These are phyloP conservation scores for Capsicum chinense DNA, from an alignment of 257 asterid genomes.

Conservation along the genomic window DNA sequence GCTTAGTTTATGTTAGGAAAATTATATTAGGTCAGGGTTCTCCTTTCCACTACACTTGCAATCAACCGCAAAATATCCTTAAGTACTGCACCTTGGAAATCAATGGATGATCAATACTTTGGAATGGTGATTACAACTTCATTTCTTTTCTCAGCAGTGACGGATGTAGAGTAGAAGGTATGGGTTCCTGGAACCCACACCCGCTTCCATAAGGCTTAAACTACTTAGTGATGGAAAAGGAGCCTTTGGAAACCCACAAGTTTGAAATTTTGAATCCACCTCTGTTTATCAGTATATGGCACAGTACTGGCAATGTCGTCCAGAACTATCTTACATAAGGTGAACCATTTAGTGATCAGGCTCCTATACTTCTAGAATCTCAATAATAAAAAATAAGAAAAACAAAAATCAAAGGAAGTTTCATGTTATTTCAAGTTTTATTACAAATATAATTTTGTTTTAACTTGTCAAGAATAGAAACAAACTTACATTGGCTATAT, in stretches of 20 bases:
- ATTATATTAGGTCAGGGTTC: not conserved
- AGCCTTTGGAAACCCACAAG: too few species aligned
- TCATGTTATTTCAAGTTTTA: not conserved
- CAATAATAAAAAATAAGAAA: not conserved
- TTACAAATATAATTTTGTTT: not conserved
- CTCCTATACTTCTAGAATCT: not conserved
- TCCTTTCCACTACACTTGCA: not conserved
- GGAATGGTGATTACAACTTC: not conserved
- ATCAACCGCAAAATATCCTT: not conserved
- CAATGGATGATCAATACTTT: not conserved
- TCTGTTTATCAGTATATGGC: not conserved
- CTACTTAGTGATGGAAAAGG: too few species aligned
- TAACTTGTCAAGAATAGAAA: slow-evolving; percentile 4
- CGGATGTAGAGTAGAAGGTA: too few species aligned
- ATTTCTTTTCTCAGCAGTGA: not conserved
- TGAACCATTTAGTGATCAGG: not conserved
- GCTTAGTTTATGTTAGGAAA: not conserved
- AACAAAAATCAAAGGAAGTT: not conserved
- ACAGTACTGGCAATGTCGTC: not conserved
- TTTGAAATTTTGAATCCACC: too few species aligned
- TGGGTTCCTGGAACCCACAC: too few species aligned
- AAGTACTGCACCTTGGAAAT: not conserved
- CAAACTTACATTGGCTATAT: not conserved
- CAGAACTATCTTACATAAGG: not conserved
- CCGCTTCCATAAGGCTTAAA: too few species aligned